Evolutionary conservation across 345 rosid species (phyloP), one percentile per base, ranked within the genome.

Genomic region (Isatis tinctoria): DNA sequence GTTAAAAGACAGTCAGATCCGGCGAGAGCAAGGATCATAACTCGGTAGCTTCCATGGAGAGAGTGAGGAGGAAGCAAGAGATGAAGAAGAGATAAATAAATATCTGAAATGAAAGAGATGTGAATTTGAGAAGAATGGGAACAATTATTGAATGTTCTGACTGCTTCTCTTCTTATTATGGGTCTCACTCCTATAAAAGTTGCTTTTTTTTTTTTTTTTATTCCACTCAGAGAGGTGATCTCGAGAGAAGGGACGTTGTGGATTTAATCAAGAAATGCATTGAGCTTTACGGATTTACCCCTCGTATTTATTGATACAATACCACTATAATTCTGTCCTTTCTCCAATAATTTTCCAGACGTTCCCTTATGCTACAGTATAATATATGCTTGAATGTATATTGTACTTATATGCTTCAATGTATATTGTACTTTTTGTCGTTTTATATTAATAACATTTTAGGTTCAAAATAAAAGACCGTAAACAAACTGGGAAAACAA

Each of bases 11-110:
- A 2, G 43, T 73, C 57, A 60, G 74, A 62, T 69, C 53, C 18
- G n/a, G 65, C 4, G 20, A 56, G 65, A 40, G 49, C 7, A 36
- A 70, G 49, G 76, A 77, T 77, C 76, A 77, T 65, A 77, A 65
- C 80, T 77, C 80, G 12, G 80, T 77, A 30, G 80, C 72, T 77
- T 77, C 76, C 80, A 77, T 77, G 57, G 66, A 69, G 63, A 13
- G 56, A 10, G 17, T 4, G 58, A 12, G 3, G 32, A 17, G 45
- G 28, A 36, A 49, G 10, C 14, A 3, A 49, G 11, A 22, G 22
- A 10, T 14, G 22, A 22, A 22, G 30, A 22, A 49, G 30, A 24
- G 57, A 24, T 7, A 10, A 4, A 20, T 4, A 10, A 41, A 14
- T 59, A 70, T 59, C 59, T 48, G 5, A 14, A 58, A 27, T 2